These are phyloP conservation scores for Xylaria nigripes DNA, from an alignment of 495 filamentous ascomycete species.

Conservation along the genomic window DNA sequence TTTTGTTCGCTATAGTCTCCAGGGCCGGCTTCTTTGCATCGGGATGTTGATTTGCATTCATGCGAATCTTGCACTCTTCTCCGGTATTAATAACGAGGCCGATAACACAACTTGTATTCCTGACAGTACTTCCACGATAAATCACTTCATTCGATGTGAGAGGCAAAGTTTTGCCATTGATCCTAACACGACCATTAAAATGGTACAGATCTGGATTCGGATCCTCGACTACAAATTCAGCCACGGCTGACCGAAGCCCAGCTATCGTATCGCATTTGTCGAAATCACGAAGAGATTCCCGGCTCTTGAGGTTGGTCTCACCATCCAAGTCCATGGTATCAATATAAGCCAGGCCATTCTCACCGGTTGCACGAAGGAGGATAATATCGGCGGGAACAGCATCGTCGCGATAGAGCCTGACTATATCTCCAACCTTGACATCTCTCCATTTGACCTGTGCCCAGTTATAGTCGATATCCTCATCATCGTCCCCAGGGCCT, in stretches of 20 bases:
- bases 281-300: constrained; percentile 28
- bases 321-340: constrained; percentile 96
- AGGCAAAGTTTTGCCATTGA: constrained; percentile 57
- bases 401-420: constrained; percentile 69
- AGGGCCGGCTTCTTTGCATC: constrained; percentile 76
- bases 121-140: constrained; percentile 73
- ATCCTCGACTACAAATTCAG: constrained; percentile 66
- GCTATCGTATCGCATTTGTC: constrained; percentile 53
- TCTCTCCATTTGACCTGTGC: constrained; percentile 64
- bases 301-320: constrained; percentile 83
- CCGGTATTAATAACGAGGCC: constrained; percentile 83
- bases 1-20: constrained; percentile 68
- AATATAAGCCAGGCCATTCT: constrained; percentile 75
- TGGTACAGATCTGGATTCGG: constrained; percentile 82
- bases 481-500: constrained; percentile 10
- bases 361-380: constrained; percentile 63
- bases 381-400: constrained; percentile 72
- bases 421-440: constrained; percentile 72
- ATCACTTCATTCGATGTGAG: constrained; percentile 74
- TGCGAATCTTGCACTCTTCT: constrained; percentile 85
- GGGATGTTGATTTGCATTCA: constrained; percentile 88
- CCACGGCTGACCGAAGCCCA: constrained; percentile 39
- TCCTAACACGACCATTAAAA: constrained; percentile 68
- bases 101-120: constrained; percentile 63
- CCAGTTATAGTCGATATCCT: constrained; percentile 44